phyloP scores from a whole-genome alignment of 768 basidiomycete species.

The Phylloporus rhodoxanthus region DNA sequence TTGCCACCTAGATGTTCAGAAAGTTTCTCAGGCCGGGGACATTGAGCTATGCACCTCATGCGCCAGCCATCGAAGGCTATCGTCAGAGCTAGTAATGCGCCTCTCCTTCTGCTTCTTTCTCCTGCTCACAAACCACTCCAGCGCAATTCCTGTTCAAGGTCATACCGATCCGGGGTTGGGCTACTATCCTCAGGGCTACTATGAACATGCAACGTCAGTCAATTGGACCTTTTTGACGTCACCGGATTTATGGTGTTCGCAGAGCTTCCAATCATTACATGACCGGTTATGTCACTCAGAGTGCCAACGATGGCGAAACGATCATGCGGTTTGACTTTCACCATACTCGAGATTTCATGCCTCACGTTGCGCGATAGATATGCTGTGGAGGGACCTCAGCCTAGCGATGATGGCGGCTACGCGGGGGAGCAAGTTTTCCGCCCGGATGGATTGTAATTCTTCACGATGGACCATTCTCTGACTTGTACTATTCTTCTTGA shows the following conservation, averaged over 20 bases:
- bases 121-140: conserved; percentile 6
- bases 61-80: conserved; percentile 2
- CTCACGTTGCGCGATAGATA: conserved; percentile 17
- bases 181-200: conserved; percentile 7
- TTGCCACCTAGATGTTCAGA: neutral
- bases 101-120: neutral
- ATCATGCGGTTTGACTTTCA: conserved; percentile 15
- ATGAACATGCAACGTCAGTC: conserved; percentile 12
- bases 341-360: neutral
- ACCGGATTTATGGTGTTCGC: conserved; percentile 1
- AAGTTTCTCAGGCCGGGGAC: conserved; percentile 6
- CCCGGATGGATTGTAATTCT: conserved; percentile 10
- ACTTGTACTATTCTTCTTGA: neutral
- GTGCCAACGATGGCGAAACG: neutral
- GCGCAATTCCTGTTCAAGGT: conserved; percentile 5
- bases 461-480: neutral
- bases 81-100: conserved; percentile 14
- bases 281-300: neutral
- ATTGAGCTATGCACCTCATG: neutral
- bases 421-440: conserved; percentile 2
- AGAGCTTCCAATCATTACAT: conserved; percentile 3
- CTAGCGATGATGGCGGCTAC: neutral
- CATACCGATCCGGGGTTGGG: neutral
- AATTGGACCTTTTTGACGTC: neutral
- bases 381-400: neutral